Evolutionary conservation across 805 yeast genomes (phyloP), one percentile per base, ranked within the genome.

Genomic region (Saccharomycopsis guyanensis): DNA sequence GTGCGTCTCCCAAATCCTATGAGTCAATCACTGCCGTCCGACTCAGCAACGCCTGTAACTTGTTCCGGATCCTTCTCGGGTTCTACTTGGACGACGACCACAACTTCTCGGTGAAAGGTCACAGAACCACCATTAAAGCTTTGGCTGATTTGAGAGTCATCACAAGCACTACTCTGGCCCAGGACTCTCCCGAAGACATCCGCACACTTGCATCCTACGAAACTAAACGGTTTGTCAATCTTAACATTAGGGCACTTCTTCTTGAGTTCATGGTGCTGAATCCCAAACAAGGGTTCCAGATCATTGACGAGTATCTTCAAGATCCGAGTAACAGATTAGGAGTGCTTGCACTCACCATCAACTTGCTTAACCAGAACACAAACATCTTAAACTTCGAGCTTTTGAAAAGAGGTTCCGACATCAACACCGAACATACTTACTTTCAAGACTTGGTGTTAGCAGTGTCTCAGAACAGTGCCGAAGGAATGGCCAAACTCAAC

Each of bases 141-240:
- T 19, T 27, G 10, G 18, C 35, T 4, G 18, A 19, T n/a, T 35
- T 50, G 16, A 19, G 23, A 12, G 41, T 50, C 13, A 22, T 35
- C 24, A 43, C 48, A 8, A 25, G 10, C 6, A 25, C 29, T 10
- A 10, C 29, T 6, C 6, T 10, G 29, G 10, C 29, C 6, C 6
- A 6, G 10, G 29, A 25, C 29, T 6, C 6, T 6, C 29, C 29
- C 10, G 12, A 40, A 22, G 25, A 24, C 15, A 19, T 25, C 13
- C 37, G 31, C 22, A 16, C 37, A 20, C n/a, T 43, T 31, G 51
- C 47, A 23, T 47, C 49, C 27, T 33, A 24, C 31, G 53, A 50
- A 37, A 51, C 53, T 7, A 46, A 47, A 38, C 22, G 53, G 22
- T 50, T 50, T 18, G 37, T 50, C 20, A 50, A 50, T 32, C 37